Evolutionary conservation across 148 eudicot species (phyloP).

Genomic region (Silene conica): DNA sequence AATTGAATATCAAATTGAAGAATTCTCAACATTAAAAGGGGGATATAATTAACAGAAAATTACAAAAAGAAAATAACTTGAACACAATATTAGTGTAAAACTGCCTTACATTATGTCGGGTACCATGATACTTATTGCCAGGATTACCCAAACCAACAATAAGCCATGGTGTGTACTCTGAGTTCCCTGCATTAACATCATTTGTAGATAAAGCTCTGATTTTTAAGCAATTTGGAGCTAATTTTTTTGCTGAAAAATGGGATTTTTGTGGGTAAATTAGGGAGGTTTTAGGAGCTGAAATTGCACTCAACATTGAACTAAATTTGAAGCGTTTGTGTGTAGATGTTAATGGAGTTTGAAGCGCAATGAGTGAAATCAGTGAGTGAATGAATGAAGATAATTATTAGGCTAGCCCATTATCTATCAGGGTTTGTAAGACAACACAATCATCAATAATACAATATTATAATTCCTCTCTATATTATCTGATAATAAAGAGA

Average conservation of each 20-base stretch:
- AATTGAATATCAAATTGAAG: background rate
- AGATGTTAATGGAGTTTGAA: background rate
- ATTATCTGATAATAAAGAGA: no score
- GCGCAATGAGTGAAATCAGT: background rate
- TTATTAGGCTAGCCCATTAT: no score
- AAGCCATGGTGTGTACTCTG: constrained; percentile 96
- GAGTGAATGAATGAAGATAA: constrained; percentile 9
- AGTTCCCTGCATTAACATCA: constrained; percentile 35
- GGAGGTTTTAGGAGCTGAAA: constrained; percentile 37
- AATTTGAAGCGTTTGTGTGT: background rate
- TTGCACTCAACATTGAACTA: constrained; percentile 50
- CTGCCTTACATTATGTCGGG: constrained; percentile 72
- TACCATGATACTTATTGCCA: constrained; percentile 85
- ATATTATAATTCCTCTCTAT: no score
- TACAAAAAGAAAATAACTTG: background rate
- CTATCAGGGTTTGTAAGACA: no score
- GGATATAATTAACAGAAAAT: background rate
- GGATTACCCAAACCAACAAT: constrained; percentile 94
- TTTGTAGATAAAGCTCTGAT: constrained; percentile 41
- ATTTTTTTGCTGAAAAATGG: constrained; percentile 24
- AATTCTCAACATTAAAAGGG: constrained; percentile 1
- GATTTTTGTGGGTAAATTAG: constrained; percentile 39
- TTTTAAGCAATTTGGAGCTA: constrained; percentile 29
- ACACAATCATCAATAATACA: no score
- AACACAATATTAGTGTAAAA: background rate